Evolutionary conservation across 768 basidiomycete species (phyloP), one percentile per base, ranked within the genome.

Genomic region (Tylopilus plumbeoviolaceoides): DNA sequence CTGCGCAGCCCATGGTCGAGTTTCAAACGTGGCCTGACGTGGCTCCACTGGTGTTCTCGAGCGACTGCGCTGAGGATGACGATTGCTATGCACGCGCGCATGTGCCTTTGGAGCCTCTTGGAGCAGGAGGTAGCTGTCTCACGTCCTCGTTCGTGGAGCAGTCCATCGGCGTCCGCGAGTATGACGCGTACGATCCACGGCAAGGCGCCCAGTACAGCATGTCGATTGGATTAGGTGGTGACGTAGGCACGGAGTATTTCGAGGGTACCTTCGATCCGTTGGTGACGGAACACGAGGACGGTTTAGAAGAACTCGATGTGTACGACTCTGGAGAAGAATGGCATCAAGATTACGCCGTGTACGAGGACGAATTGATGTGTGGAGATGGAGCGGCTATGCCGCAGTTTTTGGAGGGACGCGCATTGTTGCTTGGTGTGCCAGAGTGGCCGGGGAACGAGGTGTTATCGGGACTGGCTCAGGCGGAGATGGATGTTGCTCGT

Each of bases 401-500:
- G 31, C 55, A 46, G 11, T 84, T 83, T 64, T 59, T 70, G 28
- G 78, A 85, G 67, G 84, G 84, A 33, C 78, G 79, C 3, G 73
- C 75, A 5, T 59, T 85, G 50, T 67, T 85, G 28, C 60, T 73
- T 53, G 79, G 79, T 5, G 60, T 72, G 5, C 51, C 65, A 17
- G 52, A 31, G n/a, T 35, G 56, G 47, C 35, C 27, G 38, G 47
- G 31, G 44, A 36, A 18, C 18, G 59, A 54, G 25, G 48, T 54
- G n/a, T 7, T 53, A 44, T 59, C 61, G n/a, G 69, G 68, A 35
- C 55, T 80, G 21, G 68, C 72, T 17, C 66, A 65, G n/a, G 79
- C 73, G 7, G 88, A 89, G 66, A 73, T 72, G 45, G 83, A 85
- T 63, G 86, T 89, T 8, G 85, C 76, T 12, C 78, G 69, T 50